Evolutionary conservation across 192 early-diverging fungal genomes (phyloP), one percentile per base, ranked within the genome.

Genomic region (Backusella australiensis): DNA sequence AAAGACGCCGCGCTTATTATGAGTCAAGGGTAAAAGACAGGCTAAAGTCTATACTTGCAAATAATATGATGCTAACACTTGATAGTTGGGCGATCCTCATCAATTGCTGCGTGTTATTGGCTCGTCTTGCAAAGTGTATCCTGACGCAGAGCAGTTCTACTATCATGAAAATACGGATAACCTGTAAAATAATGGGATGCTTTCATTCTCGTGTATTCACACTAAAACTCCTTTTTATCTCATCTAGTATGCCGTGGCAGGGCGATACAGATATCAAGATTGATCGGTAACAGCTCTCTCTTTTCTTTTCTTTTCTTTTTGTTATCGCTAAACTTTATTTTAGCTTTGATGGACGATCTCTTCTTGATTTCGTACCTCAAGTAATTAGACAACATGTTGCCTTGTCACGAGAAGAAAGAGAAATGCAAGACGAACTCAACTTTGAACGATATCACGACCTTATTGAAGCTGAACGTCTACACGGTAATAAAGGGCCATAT

Each of bases 391-490:
- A 68, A 34, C 23, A 82, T 26, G 52, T 19, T 11, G 66, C 34
- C 32, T 38, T 75, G 49, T 38, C 73, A 4, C 29, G 34, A 17
- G 82, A 86, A 44, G 88, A 86, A 32, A 75, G 82, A 5, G 86
- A 86, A 42, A 67, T 80, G 52, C 75, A 72, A 14, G 82, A 88
- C 12, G 88, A 88, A 65, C 75, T 89, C 17, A 81, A 86, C 41
- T 89, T 89, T 75, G 88, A 89, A 65, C 42, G 88, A 41, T 89
- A 85, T 76, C 68, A 83, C 14, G 88, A 89, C 76, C 42, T 89
- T 12, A 77, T 89, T 34, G 88, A 89, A 59, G 77, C 69, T 17
- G 83, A 84, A 29, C 78, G 86, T 29, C 56, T 88, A 7, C 72
- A 82, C 56, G 71, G 87, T 85, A 83, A 32, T 46, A 11, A 15